Conservation (phyloP, 306 rosid genomes). For the Hylodesmum podocarpum region DNA sequence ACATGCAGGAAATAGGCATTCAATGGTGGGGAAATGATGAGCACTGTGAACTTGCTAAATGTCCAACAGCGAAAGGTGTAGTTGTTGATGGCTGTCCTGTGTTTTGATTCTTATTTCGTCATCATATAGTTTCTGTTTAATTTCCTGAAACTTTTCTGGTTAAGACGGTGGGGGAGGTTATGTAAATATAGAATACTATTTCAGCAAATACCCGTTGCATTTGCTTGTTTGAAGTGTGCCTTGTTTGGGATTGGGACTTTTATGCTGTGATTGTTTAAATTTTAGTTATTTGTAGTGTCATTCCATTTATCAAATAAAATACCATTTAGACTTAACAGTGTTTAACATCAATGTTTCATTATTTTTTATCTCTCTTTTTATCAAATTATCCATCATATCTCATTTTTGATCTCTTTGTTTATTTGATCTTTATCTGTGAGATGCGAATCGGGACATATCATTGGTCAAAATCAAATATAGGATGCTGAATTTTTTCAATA, state of each 20-base stretch:
- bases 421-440: too few relatives aligned
- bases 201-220: background rate
- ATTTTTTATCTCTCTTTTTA: too few relatives aligned
- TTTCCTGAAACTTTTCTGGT: too few relatives aligned
- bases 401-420: too few relatives aligned
- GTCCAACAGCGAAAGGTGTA: constrained; percentile 70
- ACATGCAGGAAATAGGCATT: constrained; percentile 17
- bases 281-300: background rate
- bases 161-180: background rate
- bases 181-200: background rate
- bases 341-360: too few relatives aligned
- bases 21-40: constrained; percentile 61
- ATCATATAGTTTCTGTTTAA: background rate
- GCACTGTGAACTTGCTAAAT: constrained; percentile 51
- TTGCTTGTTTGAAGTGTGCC: background rate
- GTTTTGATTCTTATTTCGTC: constrained; percentile 2
- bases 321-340: background rate
- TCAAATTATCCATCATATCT: too few relatives aligned
- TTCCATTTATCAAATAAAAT: background rate
- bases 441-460: background rate
- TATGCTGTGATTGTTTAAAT: background rate
- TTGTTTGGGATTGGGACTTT: background rate
- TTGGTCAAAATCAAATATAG: background rate
- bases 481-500: background rate
- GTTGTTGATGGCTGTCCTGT: constrained; percentile 50